Conservation (phyloP, 495 filamentous ascomycete species). For the Daldinia grandis region DNA sequence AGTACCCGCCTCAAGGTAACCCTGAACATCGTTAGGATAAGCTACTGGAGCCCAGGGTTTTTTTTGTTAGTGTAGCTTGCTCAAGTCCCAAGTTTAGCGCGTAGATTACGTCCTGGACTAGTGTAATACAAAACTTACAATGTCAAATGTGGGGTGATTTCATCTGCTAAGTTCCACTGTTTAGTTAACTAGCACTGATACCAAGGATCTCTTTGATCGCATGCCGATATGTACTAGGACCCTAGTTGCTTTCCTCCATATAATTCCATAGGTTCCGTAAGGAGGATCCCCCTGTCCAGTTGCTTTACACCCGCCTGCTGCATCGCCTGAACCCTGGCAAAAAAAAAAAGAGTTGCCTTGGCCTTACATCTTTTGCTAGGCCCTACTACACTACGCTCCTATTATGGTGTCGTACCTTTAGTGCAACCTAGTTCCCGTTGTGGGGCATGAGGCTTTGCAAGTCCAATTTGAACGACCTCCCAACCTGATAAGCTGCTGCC, state of each 20-base stretch:
- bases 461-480: conserved; percentile 41
- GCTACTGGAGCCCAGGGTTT: conserved; percentile 32
- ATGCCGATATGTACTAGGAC: conserved; percentile 16
- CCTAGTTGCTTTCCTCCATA: conserved; percentile 22
- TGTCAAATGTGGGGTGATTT: conserved; percentile 8
- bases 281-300: conserved; percentile 18
- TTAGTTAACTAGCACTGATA: conserved; percentile 28
- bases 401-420: conserved; percentile 38
- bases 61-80: background rate
- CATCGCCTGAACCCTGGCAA: conserved; percentile 36
- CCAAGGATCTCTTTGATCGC: conserved; percentile 41
- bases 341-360: conserved; percentile 19
- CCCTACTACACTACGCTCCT: conserved; percentile 12
- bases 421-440: conserved; percentile 48
- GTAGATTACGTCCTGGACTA: background rate
- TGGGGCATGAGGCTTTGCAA: conserved; percentile 48
- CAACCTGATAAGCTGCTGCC: conserved; percentile 16
- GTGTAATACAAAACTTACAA: background rate
- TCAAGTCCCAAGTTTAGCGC: background rate
- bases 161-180: conserved; percentile 29
- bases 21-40: conserved; percentile 31
- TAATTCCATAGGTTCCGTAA: background rate
- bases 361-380: conserved; percentile 20
- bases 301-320: conserved; percentile 19
- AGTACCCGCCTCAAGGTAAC: background rate